Percentiles rank a stretch among this genome's conserved stretches.
These are phyloP conservation scores for Botrytis deweyae DNA, from an alignment of 2,329 filamentous ascomycete species.

Conservation along the genomic window DNA sequence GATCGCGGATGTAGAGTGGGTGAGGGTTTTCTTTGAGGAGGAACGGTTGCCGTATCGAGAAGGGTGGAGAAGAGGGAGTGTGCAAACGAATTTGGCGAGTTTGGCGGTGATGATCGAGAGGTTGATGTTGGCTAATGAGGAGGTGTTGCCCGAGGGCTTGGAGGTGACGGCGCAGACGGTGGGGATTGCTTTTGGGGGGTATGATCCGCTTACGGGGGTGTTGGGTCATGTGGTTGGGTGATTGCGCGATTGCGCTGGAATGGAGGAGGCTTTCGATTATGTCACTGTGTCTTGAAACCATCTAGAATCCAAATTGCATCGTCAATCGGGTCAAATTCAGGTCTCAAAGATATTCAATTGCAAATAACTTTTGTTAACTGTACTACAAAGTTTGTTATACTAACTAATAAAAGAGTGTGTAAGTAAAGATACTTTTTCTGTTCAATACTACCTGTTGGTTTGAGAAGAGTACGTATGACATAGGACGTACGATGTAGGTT, in stretches of 20 bases:
- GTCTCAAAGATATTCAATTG: too few relatives aligned
- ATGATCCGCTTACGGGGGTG: not conserved
- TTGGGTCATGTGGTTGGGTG: not conserved
- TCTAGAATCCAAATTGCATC: not conserved
- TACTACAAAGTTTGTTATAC: not conserved
- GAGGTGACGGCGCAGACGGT: slow-evolving; percentile 2
- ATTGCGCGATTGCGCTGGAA: not conserved
- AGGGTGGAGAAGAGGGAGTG: slow-evolving; percentile 44
- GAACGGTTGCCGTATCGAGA: slow-evolving; percentile 14
- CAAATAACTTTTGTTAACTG: not conserved
- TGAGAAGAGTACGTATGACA: too few relatives aligned
- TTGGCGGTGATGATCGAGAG: slow-evolving; percentile 75
- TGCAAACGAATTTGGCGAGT: slow-evolving; percentile 58
- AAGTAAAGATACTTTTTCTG: too few relatives aligned
- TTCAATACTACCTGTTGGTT: too few relatives aligned
- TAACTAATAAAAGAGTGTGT: too few relatives aligned
- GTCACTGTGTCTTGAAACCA: not conserved
- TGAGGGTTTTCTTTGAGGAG: slow-evolving; percentile 10
- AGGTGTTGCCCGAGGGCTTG: not conserved
- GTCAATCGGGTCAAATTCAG: not conserved
- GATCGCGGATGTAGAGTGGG: not conserved
- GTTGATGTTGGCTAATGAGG: slow-evolving; percentile 48
- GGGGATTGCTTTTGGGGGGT: slow-evolving; percentile 1
- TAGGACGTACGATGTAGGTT: too few relatives aligned
- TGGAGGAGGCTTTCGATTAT: not conserved